Evolutionary conservation across 306 rosid genomes (phyloP), one percentile per base, ranked within the genome.

Genomic region (Phaseolus lunatus): DNA sequence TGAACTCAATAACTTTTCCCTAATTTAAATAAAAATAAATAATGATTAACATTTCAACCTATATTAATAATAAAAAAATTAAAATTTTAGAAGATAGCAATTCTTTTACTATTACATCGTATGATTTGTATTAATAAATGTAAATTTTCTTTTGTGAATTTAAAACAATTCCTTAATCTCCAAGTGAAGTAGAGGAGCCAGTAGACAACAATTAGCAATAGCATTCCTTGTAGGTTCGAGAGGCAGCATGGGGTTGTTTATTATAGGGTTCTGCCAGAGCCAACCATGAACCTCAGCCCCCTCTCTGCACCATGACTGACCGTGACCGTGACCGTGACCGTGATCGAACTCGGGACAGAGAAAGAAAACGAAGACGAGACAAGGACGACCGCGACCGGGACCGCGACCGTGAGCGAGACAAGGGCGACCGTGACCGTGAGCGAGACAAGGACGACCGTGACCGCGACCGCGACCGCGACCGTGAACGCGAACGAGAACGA

Each of bases 291-390:
- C 57, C 9, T 78, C 23, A 23, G 15, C 43, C 75, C 22, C 5
- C 7, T 16, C 10, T 45, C 5, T n/a, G 47, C 47, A 63, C 26
- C 48, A 63, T 63, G 69, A 84, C 67, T 53, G 92, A 87, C 49
- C 18, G 81, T 9, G 90, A 84, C 72, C 75, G 88, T 5, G 89
- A 83, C 48, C 45, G 85, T 11, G 62, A 85, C 70, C 76, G 88
- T 3, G 89, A 83, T 45, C 47, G 85, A 31, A 14, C 43, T 27
- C 78, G 84, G 7, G 90, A 85, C 48, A 65, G 90, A 47, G 91
- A 84, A 5, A 84, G 91, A 18, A 94, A 91, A 3, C 71, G 88
- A 19, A 41, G 81, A n/a, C 56, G 90, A 2, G 86, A 85, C 35
- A 70, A 77, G 15, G 88, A 83, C 1, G 93, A 90, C 48, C 81